phyloP scores from a whole-genome alignment of 2,329 filamentous ascomycete species.

The Beauveria varroae region DNA sequence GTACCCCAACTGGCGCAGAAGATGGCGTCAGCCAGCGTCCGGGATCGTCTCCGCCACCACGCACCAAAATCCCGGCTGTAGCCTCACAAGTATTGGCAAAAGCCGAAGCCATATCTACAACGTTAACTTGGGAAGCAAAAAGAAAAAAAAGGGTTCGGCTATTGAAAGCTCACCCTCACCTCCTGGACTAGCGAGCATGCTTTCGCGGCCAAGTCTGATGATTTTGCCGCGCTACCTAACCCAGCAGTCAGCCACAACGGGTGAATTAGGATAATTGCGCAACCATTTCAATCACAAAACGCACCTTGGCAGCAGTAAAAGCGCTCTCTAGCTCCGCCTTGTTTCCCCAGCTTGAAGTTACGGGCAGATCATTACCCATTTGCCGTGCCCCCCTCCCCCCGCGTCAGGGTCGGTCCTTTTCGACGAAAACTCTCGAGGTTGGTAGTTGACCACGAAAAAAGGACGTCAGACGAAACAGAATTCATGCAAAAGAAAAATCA shows the following conservation, averaged over 20 bases:
- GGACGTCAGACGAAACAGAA: not conserved
- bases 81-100: not conserved
- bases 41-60: too few species aligned
- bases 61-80: not conserved
- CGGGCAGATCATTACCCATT: not conserved
- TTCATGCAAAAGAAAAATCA: not conserved
- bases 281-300: not conserved
- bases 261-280: not conserved
- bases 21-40: too few species aligned
- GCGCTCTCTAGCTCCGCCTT: not conserved
- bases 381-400: not conserved
- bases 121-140: not conserved
- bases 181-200: not conserved
- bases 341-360: not conserved
- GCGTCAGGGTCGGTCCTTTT: not conserved
- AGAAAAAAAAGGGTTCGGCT: not conserved
- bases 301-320: not conserved
- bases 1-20: too few species aligned
- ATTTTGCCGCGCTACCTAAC: not conserved
- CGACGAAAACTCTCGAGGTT: not conserved
- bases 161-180: not conserved
- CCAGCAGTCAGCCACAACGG: constrained; percentile 4
- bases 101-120: constrained; percentile 4
- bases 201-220: not conserved
- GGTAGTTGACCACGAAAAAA: not conserved